phyloP scores from a whole-genome alignment of 78 protist species.

The Emiliania huxleyi region DNA sequence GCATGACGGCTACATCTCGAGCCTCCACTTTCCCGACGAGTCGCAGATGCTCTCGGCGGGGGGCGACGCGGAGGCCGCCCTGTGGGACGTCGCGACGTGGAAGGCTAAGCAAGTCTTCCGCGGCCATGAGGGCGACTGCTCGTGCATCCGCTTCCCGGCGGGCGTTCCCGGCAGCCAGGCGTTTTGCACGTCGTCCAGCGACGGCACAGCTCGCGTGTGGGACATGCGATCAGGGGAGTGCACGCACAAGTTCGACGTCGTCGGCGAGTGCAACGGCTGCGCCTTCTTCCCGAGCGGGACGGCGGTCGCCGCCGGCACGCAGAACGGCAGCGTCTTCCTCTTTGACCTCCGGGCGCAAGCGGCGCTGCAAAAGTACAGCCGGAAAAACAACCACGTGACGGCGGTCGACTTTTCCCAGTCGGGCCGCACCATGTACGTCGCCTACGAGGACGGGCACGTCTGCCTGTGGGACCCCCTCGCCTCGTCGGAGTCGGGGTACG shows the following conservation, averaged over 20 bases:
- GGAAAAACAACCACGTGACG: not conserved
- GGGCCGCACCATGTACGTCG: not conserved
- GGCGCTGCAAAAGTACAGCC: not conserved
- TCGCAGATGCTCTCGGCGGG: not conserved
- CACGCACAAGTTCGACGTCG: not conserved
- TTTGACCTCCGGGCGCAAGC: not conserved
- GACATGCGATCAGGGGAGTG: not conserved
- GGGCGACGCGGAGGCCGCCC: not conserved
- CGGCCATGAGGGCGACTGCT: not conserved
- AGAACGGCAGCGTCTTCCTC: not conserved
- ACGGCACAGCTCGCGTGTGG: not conserved
- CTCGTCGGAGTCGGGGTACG: not conserved
- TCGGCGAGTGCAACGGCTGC: not conserved
- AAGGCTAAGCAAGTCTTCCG: not conserved
- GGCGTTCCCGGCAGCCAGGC: not conserved
- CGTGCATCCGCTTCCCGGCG: not conserved
- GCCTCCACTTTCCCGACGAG: not conserved
- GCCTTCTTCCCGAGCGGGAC: not conserved
- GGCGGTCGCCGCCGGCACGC: not conserved
- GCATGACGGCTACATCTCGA: not conserved
- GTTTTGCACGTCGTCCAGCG: not conserved
- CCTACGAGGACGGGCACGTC: not conserved
- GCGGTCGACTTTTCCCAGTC: not conserved
- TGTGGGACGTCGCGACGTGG: not conserved
- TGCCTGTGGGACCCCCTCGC: not conserved